phyloP scores from a whole-genome alignment of 352 stramenopile species.

The Globisporangium canariense region DNA sequence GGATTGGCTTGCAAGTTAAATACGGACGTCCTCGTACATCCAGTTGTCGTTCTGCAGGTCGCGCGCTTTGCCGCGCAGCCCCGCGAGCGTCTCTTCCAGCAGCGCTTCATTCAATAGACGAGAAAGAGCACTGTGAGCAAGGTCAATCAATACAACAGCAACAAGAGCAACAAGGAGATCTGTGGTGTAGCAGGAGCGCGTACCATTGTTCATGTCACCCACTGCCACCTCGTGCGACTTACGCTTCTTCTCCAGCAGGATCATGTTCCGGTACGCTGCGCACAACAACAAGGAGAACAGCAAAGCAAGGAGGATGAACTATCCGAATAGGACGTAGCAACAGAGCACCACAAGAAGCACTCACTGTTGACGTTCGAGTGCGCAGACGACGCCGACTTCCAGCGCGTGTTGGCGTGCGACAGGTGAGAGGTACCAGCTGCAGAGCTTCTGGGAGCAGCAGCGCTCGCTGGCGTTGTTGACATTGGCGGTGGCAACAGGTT shows the following conservation, averaged over 20 bases:
- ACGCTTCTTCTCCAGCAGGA: conserved; percentile 54
- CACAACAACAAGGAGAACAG: background rate
- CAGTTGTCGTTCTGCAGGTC: conserved; percentile 69
- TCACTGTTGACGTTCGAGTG: conserved; percentile 25
- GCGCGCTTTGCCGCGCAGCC: conserved; percentile 45
- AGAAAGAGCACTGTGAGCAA: too few relatives aligned
- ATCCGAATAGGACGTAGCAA: too few relatives aligned
- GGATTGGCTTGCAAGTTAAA: conserved; percentile 22
- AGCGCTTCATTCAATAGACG: conserved; percentile 24
- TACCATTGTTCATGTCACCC: conserved; percentile 43
- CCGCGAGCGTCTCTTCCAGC: conserved; percentile 53
- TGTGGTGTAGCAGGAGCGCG: background rate
- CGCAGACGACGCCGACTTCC: conserved; percentile 16
- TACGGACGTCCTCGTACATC: conserved; percentile 68
- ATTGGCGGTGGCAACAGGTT: background rate
- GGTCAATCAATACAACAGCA: too few relatives aligned
- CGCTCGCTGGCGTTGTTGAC: background rate
- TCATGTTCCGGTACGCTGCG: conserved; percentile 38
- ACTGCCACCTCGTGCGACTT: conserved; percentile 44
- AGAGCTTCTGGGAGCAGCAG: background rate
- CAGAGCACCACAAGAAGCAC: background rate
- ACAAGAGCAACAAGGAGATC: too few relatives aligned
- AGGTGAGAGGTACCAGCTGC: background rate
- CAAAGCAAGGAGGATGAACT: too few relatives aligned
- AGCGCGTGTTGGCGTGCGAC: conserved; percentile 11